Conservation (phyloP, 306 rosid species). For the Inga leiocalycina region DNA sequence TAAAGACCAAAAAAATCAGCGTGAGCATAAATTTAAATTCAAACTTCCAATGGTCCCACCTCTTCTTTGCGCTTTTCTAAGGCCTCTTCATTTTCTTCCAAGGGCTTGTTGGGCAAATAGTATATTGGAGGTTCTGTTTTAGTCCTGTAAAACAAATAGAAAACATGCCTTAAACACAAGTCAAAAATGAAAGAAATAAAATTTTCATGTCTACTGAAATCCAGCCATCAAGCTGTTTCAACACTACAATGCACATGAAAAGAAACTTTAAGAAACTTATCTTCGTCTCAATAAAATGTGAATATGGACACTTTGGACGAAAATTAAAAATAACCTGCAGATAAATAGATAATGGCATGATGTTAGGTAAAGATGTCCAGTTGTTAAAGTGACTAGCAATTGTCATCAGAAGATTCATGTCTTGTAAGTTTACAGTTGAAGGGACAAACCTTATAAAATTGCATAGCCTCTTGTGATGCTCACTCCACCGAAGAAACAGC, state of each 20-base stretch:
- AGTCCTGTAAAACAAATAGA: slow-evolving; percentile 62
- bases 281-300: slow-evolving; percentile 95
- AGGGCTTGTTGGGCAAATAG: slow-evolving; percentile 86
- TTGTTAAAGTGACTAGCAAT: slow-evolving; percentile 25
- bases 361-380: slow-evolving; percentile 29
- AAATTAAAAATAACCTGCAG: slow-evolving; percentile 98
- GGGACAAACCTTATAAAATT: slow-evolving; percentile 84
- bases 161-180: slow-evolving; percentile 27
- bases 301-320: slow-evolving; percentile 99
- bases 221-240: slow-evolving; percentile 70
- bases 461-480: slow-evolving; percentile 86
- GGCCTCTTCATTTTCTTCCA: slow-evolving; percentile 59
- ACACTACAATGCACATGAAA: slow-evolving; percentile 71
- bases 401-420: slow-evolving; percentile 8
- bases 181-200: slow-evolving; percentile 16
- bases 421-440: slow-evolving; percentile 12
- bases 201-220: slow-evolving; percentile 40
- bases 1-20: slow-evolving; percentile 24
- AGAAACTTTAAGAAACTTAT: slow-evolving; percentile 99
- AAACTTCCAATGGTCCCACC: slow-evolving; percentile 49
- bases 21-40: slow-evolving; percentile 2
- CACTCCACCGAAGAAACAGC: slow-evolving; percentile 96
- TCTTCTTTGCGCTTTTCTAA: slow-evolving; percentile 73
- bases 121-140: slow-evolving; percentile 92
- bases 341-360: slow-evolving; percentile 7